Evolutionary conservation across 2,329 filamentous ascomycete genomes (phyloP).

Genomic region (Torrubiella hemipterigena): DNA sequence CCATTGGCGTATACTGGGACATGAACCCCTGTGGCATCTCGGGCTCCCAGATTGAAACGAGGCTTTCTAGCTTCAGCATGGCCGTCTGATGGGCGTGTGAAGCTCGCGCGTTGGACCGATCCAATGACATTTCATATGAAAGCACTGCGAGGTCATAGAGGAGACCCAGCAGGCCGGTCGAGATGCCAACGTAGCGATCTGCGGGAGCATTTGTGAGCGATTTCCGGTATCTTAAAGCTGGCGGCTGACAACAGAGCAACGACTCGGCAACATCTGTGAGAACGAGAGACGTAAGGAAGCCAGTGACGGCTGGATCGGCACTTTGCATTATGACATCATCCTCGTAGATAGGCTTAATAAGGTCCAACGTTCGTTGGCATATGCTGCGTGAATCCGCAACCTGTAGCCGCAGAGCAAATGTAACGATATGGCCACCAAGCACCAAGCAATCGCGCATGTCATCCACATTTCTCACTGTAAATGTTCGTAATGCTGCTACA

Average conservation of each 20-base stretch:
- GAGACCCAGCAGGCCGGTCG: constrained; percentile 11
- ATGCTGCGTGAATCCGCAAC: constrained; percentile 7
- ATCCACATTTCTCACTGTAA: constrained; percentile 5
- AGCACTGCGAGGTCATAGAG: constrained; percentile 14
- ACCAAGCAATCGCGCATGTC: constrained; percentile 10
- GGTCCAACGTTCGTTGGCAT: constrained; percentile 10
- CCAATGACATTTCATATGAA: constrained; percentile 9
- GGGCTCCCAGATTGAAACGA: constrained; percentile 11
- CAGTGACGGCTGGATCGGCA: constrained; percentile 1
- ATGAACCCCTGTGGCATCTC: constrained; percentile 11
- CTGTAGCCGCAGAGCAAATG: constrained; percentile 9
- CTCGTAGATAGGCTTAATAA: constrained; percentile 10
- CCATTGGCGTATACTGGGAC: constrained; percentile 8
- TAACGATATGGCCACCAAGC: constrained; percentile 10
- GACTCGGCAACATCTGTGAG: constrained; percentile 13
- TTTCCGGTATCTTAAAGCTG: constrained; percentile 10
- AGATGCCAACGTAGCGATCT: constrained; percentile 15
- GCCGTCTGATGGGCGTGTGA: constrained; percentile 3
- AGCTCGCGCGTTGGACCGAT: neutral
- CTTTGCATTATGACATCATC: neutral
- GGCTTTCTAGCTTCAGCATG: neutral
- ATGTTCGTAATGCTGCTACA: constrained; percentile 7
- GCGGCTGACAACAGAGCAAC: constrained; percentile 11
- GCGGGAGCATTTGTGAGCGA: constrained; percentile 6
- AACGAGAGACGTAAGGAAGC: constrained; percentile 12